Evolutionary conservation across 257 asterid genomes (phyloP), one percentile per base, ranked within the genome.

Genomic region (Mentha longifolia): DNA sequence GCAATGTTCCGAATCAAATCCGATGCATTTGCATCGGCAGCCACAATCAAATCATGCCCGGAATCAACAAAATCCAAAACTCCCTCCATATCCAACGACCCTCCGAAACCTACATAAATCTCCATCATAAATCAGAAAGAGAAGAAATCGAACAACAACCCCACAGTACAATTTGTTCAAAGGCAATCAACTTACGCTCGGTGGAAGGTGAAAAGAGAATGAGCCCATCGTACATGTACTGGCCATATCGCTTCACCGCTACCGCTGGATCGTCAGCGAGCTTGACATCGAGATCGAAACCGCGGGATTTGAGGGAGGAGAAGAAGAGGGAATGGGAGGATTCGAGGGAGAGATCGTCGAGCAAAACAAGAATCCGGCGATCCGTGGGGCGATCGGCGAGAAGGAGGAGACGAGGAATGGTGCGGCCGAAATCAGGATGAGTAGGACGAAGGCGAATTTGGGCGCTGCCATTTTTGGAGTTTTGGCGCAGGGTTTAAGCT

Each of bases 251-350:
- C 81, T 90, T 87, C 73, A 90, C 78, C 39, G 82, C 65, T 17
- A 90, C 66, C 10, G 84, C 65, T 51, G 97, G 92, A 65, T 90
- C 97, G 37, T 83, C 82, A 3, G 91, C 85, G 74, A 90, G 88
- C 92, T 90, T 90, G 84, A 88, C 88, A 74, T 90, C 97, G 70
- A 90, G 87, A 64, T 71, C 80, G 76, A 83, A 90, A 1, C 95
- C 91, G 25, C 97, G 89, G 37, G 87, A 80, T 37, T 76, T 80
- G 45, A 90, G 85, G 5, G 92, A 69, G 11, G 75, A 62, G 66
- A 90, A 90, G 83, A 86, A 90, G 13, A 86, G 77, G 49, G 97
- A 90, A 77, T 90, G 97, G 22, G 97, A 90, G 14, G 95, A 90
- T 79, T 83, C 80, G 76, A 90, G 81, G 56, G 95, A 82, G 31